Evolutionary conservation across 768 basidiomycete species (phyloP), one percentile per base, ranked within the genome.

Genomic region (Hygrocybe punicea): DNA sequence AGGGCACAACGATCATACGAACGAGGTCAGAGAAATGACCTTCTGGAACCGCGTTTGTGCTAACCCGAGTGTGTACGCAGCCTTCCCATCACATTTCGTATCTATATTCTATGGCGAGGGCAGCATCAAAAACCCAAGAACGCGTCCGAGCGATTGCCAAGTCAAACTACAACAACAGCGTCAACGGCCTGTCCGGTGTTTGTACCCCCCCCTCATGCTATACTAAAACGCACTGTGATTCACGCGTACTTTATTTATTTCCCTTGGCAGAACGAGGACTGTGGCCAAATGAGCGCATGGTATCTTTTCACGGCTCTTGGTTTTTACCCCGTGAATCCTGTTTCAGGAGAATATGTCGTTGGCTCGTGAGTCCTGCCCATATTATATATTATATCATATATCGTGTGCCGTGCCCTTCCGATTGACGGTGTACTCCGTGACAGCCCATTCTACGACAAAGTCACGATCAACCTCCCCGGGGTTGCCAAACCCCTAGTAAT

Each of bases 281-380:
- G 90, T 60, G 90, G 91, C 1, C 91, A 93, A 67, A 93, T 93
- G 91, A 89, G 87, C 63, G 87, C 90, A 0, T 93, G 91, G 91
- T 92, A 86, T 62, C 78, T 92, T 13, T 92, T 91, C 72, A 86
- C 83, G 50, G 83, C 89, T 0, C 77, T 93, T 69, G 90, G 91
- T 1, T 89, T 93, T 69, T 93, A 93, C 62, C 89, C 89, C 36
- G 89, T 92, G 39, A 86, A 92, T 65, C 91, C 91, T 0, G 86
- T 86, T 0, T 87, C 86, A 0, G 84, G 81, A 2, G 81, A 83
- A 63, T 93, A 92, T 59, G 76, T 91, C 55, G 76, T 93, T 46
- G 91, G 90, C 60, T 83, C 84, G 87, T 86, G 65, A 44, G 80
- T 76, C 33, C 16, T 9, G 11, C 39, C 23, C 17, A 37, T 16